phyloP scores from a whole-genome alignment of 129 eudicot species.

The Saussurea involucrata region DNA sequence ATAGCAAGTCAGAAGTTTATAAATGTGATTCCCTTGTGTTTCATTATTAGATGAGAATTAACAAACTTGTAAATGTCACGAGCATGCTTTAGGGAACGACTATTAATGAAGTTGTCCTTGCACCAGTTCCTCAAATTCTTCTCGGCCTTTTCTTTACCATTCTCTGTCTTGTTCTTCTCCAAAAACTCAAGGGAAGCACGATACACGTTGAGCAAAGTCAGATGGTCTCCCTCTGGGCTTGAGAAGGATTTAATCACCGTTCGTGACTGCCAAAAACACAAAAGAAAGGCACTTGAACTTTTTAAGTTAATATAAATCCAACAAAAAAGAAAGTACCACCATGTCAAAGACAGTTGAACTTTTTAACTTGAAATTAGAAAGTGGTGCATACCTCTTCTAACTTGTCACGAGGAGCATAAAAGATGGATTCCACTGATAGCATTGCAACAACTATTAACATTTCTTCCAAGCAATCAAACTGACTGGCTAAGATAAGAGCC shows the following conservation, averaged over 20 bases:
- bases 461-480: constrained; percentile 87
- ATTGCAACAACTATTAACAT: constrained; percentile 88
- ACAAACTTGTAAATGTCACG: constrained; percentile 79
- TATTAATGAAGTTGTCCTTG: constrained; percentile 78
- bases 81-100: constrained; percentile 85
- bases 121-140: constrained; percentile 86
- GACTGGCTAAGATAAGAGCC: constrained; percentile 80
- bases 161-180: constrained; percentile 54
- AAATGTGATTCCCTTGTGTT: not conserved
- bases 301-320: not conserved
- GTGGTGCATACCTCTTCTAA: constrained; percentile 67
- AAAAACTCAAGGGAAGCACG: constrained; percentile 69
- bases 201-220: constrained; percentile 74
- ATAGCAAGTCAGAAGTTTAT: not conserved
- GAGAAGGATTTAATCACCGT: constrained; percentile 60
- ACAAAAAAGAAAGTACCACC: not conserved
- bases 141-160: constrained; percentile 59
- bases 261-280: constrained; percentile 41
- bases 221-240: constrained; percentile 88
- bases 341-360: no score
- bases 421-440: constrained; percentile 94
- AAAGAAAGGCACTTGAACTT: not conserved
- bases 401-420: constrained; percentile 88
- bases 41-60: constrained; percentile 1
- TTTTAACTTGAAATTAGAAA: no score